Evolutionary conservation across 495 filamentous ascomycete genomes (phyloP), one percentile per base, ranked within the genome.

Genomic region (Tuber indicum): DNA sequence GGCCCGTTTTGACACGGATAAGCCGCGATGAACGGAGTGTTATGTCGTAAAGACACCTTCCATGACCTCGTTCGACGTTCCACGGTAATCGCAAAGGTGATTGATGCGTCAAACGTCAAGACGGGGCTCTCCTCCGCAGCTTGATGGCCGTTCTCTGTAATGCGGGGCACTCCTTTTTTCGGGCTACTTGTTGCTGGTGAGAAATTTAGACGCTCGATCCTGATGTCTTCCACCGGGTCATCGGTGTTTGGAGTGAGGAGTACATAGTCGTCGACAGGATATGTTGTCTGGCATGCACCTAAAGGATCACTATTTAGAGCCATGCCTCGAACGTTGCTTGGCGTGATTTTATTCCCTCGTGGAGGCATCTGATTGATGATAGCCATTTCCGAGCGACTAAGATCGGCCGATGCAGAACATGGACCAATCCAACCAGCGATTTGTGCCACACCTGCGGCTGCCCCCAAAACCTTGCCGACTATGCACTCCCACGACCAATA

Each of bases 371-470:
- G 85, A 47, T 89, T 86, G 75, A 92, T 87, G 39, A 88, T 86
- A 4, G 90, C 89, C 76, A 91, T 90, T 81, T 92, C 89, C 1
- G 87, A 89, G 26, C 88, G 88, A 71, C 84, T 85, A 41, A 93
- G 87, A 79, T 92, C 90, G 6, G 84, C 81, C 10, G 89, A 88
- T 19, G 89, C 89, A 10, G 88, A 86, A 49, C 90, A 91, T 26
- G 91, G 91, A 0, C 91, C 91, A 66, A 92, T 85, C 91, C 91
- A 93, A 52, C 86, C 88, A 19, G 89, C 91, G 39, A 93, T 88
- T 74, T 90, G 87, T 42, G 88, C 88, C 81, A 91, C 92, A 32
- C 91, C 91, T 75, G 91, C 92, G 4, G 91, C 92, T 9, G 88
- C 88, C 2, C 89, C 89, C 10, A 97, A 89, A 41, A 92, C 91